phyloP scores from a whole-genome alignment of 768 basidiomycete genomes.

The Lactarius deliciosus region DNA sequence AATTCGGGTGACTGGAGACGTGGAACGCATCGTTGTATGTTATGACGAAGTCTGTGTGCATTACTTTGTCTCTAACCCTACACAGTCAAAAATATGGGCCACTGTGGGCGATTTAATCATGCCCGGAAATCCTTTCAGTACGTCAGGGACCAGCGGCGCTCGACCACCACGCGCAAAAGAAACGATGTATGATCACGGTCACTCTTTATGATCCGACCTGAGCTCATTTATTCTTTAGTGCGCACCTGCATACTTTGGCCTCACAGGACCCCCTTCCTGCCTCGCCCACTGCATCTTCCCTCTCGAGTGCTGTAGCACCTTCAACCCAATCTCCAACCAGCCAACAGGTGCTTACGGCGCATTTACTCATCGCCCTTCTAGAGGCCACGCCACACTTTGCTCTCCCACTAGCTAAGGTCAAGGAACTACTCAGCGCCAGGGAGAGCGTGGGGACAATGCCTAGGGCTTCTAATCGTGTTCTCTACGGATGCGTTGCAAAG shows the following conservation, averaged over 20 bases:
- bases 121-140: conserved; percentile 48
- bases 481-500: conserved; percentile 83
- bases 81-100: conserved; percentile 66
- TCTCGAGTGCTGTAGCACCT: conserved; percentile 46
- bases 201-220: conserved; percentile 6
- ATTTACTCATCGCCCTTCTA: conserved; percentile 61
- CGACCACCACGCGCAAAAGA: conserved; percentile 56
- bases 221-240: conserved; percentile 38
- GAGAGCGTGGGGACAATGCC: conserved; percentile 37
- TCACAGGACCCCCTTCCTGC: conserved; percentile 48
- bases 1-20: conserved; percentile 56
- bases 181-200: conserved; percentile 50
- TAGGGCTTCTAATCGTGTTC: conserved; percentile 51
- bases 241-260: conserved; percentile 58
- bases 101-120: conserved; percentile 64
- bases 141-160: conserved; percentile 35
- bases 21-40: conserved; percentile 65
- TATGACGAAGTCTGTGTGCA: neutral
- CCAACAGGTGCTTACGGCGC: conserved; percentile 72
- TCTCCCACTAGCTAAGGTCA: conserved; percentile 61
- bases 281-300: conserved; percentile 57
- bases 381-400: conserved; percentile 51
- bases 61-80: neutral
- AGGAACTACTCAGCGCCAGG: conserved; percentile 52
- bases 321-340: conserved; percentile 45